Base-by-base conservation (phyloP, 2,329 filamentous ascomycete species). In the Zelopaecilomyces penicillatus region DNA sequence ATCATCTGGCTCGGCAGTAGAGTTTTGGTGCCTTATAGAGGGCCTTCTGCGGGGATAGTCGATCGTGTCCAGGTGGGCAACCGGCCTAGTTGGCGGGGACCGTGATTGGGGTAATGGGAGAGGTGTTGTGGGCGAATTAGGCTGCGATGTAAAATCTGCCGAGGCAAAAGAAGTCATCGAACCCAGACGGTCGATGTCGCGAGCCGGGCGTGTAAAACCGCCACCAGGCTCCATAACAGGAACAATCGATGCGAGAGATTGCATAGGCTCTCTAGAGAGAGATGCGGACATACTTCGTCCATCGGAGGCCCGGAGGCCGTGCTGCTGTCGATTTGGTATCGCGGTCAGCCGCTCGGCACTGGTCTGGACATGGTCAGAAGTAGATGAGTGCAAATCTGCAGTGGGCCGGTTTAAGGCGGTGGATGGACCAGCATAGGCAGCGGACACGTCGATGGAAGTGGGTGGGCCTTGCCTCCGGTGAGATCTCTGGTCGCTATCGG, bases 1-100 rank as follows among this genome's bases (percentile, higher is more conserved):
- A 61, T 96, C 91, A 57, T 97, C 90, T 6, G 83, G 80, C 53
- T 95, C 91, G 5, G 82, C 86, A n/a, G 86, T 93, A 12, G 91
- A 96, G 50, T 85, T 80, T 58, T 95, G 89, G 57, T 96, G 91
- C 47, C 88, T 81, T 54, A 96, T 93, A 0, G 88, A 89, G 31
- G 89, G 88, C 32, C 90, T 79, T 56, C 87, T 76, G 42, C 84
- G 75, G 12, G 78, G 69, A 47, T 82, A 73, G 37, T 67, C 67
- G 4, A 71, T 68, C 3, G 75, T 71, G 2, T 73, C 74, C 26
- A 74, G 68, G 52, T 68, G 73, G 38, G 74, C 77, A 19, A 66
- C 72, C 28, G 72, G 73, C 49, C 68, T 77, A 47, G 73, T 71
- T 7, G 74, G 74, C 5, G 76, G 74, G 32, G 79, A 78, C 11